phyloP scores from a whole-genome alignment of 2,329 filamentous ascomycete species.

The Aspergillus ibericus region DNA sequence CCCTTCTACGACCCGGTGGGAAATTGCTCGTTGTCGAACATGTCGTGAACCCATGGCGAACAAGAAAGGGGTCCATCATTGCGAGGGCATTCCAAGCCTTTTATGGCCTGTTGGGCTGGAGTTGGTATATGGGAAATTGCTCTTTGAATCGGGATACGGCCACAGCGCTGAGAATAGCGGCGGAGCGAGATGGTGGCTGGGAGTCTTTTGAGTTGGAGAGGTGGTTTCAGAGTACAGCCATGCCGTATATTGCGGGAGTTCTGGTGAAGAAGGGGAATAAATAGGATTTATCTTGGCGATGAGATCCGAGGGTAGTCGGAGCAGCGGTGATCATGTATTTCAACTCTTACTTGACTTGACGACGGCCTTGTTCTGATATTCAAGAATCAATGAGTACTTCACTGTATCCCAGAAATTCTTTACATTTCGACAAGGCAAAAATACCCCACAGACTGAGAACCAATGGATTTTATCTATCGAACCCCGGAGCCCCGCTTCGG shows the following conservation, averaged over 20 bases:
- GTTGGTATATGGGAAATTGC: slow-evolving; percentile 55
- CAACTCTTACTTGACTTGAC: no score
- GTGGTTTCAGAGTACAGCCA: slow-evolving; percentile 37
- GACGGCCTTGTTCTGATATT: no score
- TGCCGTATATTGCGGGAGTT: slow-evolving; percentile 45
- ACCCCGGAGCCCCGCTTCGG: background rate
- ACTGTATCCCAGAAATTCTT: no score
- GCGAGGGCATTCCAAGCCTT: slow-evolving; percentile 49
- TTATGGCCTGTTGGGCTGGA: slow-evolving; percentile 51
- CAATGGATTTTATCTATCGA: background rate
- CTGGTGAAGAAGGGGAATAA: slow-evolving; percentile 38
- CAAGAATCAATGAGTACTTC: no score
- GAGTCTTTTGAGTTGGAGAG: slow-evolving; percentile 49
- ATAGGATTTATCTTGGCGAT: background rate
- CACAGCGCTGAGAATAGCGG: slow-evolving; percentile 43
- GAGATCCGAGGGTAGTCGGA: no score
- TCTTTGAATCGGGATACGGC: slow-evolving; percentile 52
- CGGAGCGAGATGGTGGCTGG: slow-evolving; percentile 49
- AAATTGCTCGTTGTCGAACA: slow-evolving; percentile 58
- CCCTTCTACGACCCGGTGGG: slow-evolving; percentile 55
- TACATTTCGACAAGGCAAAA: no score
- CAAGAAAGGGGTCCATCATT: slow-evolving; percentile 46
- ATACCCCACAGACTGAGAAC: no score
- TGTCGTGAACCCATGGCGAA: slow-evolving; percentile 53
- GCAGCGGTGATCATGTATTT: no score